phyloP scores from a whole-genome alignment of 371 early-diverging fungal species.

The Mucor velutinosus region DNA sequence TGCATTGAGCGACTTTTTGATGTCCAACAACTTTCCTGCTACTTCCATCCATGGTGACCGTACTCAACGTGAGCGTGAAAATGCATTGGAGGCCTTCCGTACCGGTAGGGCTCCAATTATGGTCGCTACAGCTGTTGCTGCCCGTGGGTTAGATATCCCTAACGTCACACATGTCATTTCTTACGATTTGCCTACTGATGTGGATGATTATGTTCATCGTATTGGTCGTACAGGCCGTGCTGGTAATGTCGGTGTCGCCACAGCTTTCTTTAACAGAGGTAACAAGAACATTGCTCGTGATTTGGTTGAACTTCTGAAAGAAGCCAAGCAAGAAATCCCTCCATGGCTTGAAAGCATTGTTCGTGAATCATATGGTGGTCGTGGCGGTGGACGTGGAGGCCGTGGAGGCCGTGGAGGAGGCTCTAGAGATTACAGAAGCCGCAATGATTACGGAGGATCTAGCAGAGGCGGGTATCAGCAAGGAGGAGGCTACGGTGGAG shows the following conservation, averaged over 20 bases:
- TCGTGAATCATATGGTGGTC: constrained; percentile 96
- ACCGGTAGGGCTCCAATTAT: constrained; percentile 89
- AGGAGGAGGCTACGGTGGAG: constrained; percentile 38
- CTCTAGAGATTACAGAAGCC: constrained; percentile 60
- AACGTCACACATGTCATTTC: constrained; percentile 92
- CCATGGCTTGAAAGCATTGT: constrained; percentile 73
- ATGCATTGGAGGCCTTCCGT: constrained; percentile 90
- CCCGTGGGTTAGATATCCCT: constrained; percentile 96
- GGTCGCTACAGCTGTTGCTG: constrained; percentile 99
- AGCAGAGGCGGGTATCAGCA: not conserved
- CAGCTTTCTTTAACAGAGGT: constrained; percentile 96
- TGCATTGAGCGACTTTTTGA: constrained; percentile 80
- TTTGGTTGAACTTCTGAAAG: constrained; percentile 81
- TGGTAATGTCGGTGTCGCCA: constrained; percentile 91
- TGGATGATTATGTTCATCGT: constrained; percentile 97
- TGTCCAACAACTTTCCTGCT: constrained; percentile 81
- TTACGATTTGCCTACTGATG: constrained; percentile 94
- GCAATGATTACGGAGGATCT: constrained; percentile 42
- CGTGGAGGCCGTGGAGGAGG: constrained; percentile 88
- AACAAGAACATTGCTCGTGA: constrained; percentile 89
- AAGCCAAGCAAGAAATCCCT: constrained; percentile 59
- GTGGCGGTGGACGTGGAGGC: constrained; percentile 90
- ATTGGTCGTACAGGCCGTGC: constrained; percentile 98
- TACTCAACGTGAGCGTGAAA: constrained; percentile 96
- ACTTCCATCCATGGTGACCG: constrained; percentile 98